phyloP scores from a whole-genome alignment of 805 yeast species.

The Ogataea pignaliae region DNA sequence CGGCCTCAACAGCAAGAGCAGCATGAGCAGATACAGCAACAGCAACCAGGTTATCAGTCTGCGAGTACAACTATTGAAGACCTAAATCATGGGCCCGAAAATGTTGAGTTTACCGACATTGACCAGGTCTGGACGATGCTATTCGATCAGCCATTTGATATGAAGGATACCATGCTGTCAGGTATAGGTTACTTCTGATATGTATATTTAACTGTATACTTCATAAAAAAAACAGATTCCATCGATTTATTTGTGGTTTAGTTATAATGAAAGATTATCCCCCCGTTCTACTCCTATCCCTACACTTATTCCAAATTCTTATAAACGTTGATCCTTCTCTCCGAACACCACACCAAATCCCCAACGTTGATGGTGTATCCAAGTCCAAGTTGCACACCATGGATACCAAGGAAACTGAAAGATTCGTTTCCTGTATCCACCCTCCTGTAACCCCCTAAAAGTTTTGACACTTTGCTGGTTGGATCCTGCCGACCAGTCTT shows the following conservation, averaged over 20 bases:
- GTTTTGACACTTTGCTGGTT: conserved; percentile 15
- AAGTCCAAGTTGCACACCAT: conserved; percentile 20
- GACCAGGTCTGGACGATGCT: conserved; percentile 15
- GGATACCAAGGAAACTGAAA: conserved; percentile 18
- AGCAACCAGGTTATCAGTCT: not conserved
- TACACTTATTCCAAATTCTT: conserved; percentile 1
- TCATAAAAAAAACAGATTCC: no score
- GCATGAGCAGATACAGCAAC: not conserved
- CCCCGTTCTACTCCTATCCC: no score
- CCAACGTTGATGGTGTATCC: conserved; percentile 18
- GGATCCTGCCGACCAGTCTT: conserved; percentile 15
- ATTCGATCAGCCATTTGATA: conserved; percentile 17
- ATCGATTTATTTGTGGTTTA: no score
- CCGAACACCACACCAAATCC: conserved; percentile 14
- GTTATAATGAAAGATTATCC: no score
- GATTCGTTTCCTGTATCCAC: conserved; percentile 16
- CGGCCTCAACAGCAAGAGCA: not conserved
- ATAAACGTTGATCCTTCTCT: conserved; percentile 17
- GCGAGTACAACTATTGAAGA: not conserved
- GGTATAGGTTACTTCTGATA: conserved; percentile 3
- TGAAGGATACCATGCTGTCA: conserved; percentile 14
- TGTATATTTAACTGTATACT: not conserved
- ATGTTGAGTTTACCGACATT: conserved; percentile 2
- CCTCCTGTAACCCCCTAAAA: conserved; percentile 18
- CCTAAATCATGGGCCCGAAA: no score